phyloP scores from a whole-genome alignment of 2,329 filamentous ascomycete species.

The Fusarium setosum region DNA sequence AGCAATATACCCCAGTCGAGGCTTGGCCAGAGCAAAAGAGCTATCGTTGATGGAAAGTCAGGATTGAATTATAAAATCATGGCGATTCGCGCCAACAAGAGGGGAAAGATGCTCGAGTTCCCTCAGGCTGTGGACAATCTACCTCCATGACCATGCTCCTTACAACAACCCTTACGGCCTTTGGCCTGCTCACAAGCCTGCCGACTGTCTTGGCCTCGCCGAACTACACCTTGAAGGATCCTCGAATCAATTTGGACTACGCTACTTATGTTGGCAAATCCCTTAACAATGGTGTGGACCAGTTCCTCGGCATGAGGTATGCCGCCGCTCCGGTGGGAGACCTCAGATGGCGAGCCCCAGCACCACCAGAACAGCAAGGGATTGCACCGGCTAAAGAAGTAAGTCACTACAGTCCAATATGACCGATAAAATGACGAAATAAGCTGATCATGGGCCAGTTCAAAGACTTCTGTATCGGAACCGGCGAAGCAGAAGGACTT shows the following conservation, averaged over 20 bases:
- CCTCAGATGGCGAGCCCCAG: background rate
- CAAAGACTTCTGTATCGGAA: background rate
- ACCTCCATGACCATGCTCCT: background rate
- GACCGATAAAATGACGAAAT: background rate
- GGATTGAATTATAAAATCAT: background rate
- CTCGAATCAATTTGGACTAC: background rate
- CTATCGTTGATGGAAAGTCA: background rate
- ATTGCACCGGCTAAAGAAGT: background rate
- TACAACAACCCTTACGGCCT: background rate
- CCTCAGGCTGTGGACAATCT: background rate
- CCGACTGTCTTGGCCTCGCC: background rate
- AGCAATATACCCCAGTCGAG: background rate
- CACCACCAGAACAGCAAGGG: background rate
- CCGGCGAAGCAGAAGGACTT: background rate
- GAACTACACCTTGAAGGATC: background rate
- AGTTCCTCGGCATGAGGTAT: constrained; percentile 7
- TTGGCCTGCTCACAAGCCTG: background rate
- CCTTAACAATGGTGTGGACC: background rate
- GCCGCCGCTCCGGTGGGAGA: background rate
- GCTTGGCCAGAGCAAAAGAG: background rate
- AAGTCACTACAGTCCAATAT: background rate
- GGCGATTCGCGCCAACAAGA: background rate
- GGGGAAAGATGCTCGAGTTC: background rate
- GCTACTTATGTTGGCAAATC: background rate
- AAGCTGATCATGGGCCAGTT: background rate